These are phyloP conservation scores for Botrytis medusae DNA, from an alignment of 2,329 filamentous ascomycete species.

Conservation along the genomic window DNA sequence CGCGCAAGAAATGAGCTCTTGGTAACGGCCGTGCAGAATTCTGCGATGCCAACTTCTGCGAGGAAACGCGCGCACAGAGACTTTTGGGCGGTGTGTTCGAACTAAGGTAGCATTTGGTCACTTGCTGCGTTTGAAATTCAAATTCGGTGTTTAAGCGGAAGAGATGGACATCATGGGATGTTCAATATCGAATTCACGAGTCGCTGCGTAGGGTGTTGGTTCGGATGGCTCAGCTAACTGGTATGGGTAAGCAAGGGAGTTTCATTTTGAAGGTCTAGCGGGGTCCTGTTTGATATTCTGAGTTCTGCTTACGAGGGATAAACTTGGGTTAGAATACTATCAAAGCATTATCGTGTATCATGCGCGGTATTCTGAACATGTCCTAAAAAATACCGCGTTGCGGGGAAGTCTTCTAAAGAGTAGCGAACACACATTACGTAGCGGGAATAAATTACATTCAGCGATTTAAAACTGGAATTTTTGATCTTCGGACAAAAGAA, in stretches of 20 bases:
- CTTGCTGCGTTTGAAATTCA: too few species aligned
- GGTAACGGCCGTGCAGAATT: too few species aligned
- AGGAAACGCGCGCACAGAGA: background rate
- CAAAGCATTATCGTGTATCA: background rate
- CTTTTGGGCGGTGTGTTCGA: background rate
- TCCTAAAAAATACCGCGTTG: background rate
- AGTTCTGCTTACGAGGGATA: background rate
- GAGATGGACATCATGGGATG: background rate
- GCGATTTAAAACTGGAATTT: rapidly evolving
- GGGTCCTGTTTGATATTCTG: background rate
- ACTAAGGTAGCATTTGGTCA: background rate
- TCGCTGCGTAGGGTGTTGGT: background rate
- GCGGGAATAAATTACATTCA: rapidly evolving
- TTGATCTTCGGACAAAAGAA: background rate
- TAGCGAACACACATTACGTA: background rate
- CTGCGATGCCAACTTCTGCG: background rate
- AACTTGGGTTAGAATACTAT: background rate
- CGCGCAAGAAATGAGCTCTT: too few species aligned
- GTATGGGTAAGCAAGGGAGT: background rate
- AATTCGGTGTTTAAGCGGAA: background rate
- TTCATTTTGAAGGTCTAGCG: background rate
- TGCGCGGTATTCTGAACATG: background rate
- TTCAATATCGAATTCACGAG: background rate
- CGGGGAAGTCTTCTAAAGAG: background rate
- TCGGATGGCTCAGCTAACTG: background rate